A percentile compares a stretch with the other conserved stretches of the same genome.
phyloP scores from a whole-genome alignment of 2,329 filamentous ascomycete genomes.

The Trichoderma aggressivum region DNA sequence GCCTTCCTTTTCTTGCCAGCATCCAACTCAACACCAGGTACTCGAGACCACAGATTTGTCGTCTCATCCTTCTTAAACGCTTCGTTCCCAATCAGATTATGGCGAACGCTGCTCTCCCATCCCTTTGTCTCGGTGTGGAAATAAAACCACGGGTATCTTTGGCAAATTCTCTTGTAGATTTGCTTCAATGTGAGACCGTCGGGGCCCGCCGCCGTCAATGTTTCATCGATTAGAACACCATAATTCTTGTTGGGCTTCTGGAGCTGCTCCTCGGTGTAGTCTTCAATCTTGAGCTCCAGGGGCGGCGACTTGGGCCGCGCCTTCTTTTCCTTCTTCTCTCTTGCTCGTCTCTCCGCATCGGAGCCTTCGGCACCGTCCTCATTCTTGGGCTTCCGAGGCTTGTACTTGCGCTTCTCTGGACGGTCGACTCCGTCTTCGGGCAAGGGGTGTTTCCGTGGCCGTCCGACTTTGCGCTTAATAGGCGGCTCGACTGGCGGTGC shows the following conservation, averaged over 20 bases:
- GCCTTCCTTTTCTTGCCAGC: constrained; percentile 60
- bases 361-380: constrained; percentile 55
- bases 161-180: constrained; percentile 60
- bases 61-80: constrained; percentile 58
- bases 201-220: constrained; percentile 50
- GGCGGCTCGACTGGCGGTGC: constrained; percentile 47
- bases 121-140: constrained; percentile 60
- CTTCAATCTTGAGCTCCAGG: constrained; percentile 50
- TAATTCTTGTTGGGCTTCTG: constrained; percentile 63
- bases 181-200: constrained; percentile 58
- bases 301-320: constrained; percentile 58
- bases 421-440: constrained; percentile 53
- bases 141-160: constrained; percentile 57
- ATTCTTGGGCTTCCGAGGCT: constrained; percentile 54
- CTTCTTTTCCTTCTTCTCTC: constrained; percentile 60
- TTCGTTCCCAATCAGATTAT: constrained; percentile 60
- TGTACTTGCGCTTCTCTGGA: constrained; percentile 64
- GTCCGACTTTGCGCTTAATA: constrained; percentile 62
- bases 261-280: constrained; percentile 57
- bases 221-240: constrained; percentile 58
- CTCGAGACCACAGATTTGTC: constrained; percentile 55
- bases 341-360: constrained; percentile 53
- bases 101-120: constrained; percentile 64
- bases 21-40: constrained; percentile 56
- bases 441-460: constrained; percentile 60